phyloP scores from a whole-genome alignment of 108 stramenopile genomes.

The Cyclostephanos invisitatus region DNA sequence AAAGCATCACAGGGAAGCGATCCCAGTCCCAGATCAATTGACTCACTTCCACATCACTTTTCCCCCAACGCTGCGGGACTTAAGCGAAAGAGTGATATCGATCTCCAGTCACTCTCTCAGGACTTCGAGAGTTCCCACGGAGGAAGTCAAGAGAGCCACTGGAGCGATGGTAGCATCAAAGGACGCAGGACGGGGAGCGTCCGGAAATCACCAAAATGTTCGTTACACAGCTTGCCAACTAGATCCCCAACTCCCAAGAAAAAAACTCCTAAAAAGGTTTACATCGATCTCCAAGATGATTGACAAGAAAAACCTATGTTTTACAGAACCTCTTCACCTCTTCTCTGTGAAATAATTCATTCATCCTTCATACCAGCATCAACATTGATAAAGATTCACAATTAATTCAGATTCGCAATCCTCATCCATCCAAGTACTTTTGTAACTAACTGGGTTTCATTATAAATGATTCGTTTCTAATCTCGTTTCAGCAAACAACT shows the following conservation, averaged over 20 bases:
- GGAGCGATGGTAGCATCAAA: slow-evolving; percentile 6
- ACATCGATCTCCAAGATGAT: slow-evolving; percentile 17
- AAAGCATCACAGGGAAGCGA: background rate
- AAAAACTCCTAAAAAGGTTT: slow-evolving; percentile 25
- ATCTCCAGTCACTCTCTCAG: background rate
- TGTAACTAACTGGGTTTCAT: background rate
- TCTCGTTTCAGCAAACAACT: background rate
- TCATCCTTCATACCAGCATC: background rate
- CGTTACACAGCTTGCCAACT: slow-evolving; percentile 9
- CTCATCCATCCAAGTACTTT: background rate
- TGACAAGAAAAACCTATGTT: background rate
- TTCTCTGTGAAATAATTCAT: background rate
- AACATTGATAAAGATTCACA: background rate
- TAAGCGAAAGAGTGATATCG: background rate
- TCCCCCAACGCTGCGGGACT: background rate
- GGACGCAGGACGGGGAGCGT: background rate
- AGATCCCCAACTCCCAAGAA: slow-evolving; percentile 4
- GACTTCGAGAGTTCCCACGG: background rate
- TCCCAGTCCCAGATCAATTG: background rate
- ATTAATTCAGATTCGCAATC: background rate
- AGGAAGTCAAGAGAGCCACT: slow-evolving; percentile 6
- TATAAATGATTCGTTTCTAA: background rate
- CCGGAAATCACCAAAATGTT: slow-evolving; percentile 10
- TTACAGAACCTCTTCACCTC: background rate
- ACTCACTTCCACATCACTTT: background rate